Evolutionary conservation across 2,329 filamentous ascomycete species (phyloP), one percentile per base, ranked within the genome.

Genomic region (Cladosporium velox): DNA sequence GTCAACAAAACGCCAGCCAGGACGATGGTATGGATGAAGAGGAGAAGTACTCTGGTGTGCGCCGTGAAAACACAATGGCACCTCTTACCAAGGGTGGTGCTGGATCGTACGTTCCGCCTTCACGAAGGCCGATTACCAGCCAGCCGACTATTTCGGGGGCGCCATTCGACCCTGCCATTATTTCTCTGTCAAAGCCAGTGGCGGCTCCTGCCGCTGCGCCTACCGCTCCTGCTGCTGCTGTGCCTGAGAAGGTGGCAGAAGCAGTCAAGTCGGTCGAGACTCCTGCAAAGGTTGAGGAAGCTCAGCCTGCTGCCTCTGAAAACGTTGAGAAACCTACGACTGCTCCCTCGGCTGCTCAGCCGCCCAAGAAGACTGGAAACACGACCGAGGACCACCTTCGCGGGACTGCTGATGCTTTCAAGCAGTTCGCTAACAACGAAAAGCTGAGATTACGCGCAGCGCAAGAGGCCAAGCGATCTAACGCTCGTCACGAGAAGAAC

Each of bases 31-130:
- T 85, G 32, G 92, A 97, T 70, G 95, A 99, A 79, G 95, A 99
- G 80, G 93, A 96, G 76, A 97, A 95, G 88, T 98, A 98, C 80
- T 97, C 93, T 75, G 94, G 94, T 76, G 95, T 99, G 65, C 90
- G 90, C 68, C 89, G 94, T 70, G 81, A 83, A 65, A 90, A 90
- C 72, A 55, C 68, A 26, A 54, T 68, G 24, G 86, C 90, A 6
- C 85, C 90, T n/a, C 83, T 96, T 35, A 77, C 82, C 32, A 84
- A 83, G 66, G 83, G 85, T 11, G 82, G 84, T 63, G 78, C 85
- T 26, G 88, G 88, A 78, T 94, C 92, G 78, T 99, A 99, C 77
- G 96, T 91, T 0, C 94, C 95, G 38, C 95, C 95, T 4, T 94
- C 92, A 21, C 87, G 92, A 77, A 88, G 95, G 72, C 90, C 93